phyloP scores from a whole-genome alignment of 352 stramenopile genomes.

The Phytophthora sp. region DNA sequence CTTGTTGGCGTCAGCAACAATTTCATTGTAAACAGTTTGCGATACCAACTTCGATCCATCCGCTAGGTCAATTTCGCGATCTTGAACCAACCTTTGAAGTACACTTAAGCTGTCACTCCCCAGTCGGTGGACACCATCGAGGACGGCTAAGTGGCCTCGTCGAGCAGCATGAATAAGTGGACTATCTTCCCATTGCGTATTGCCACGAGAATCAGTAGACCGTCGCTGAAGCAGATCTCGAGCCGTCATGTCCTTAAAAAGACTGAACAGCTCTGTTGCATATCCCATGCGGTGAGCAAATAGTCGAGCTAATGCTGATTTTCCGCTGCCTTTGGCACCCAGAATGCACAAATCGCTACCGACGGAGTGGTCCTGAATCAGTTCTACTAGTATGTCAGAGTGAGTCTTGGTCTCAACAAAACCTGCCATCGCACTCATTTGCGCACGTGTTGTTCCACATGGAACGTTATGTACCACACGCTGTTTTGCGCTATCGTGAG shows the following conservation, averaged over 20 bases:
- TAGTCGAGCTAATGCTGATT: slow-evolving; percentile 72
- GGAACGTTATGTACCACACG: slow-evolving; percentile 38
- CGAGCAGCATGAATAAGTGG: slow-evolving; percentile 90
- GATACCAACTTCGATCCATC: slow-evolving; percentile 88
- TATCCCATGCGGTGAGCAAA: slow-evolving; percentile 84
- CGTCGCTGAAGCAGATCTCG: slow-evolving; percentile 92
- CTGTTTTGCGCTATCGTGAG: background rate
- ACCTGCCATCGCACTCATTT: slow-evolving; percentile 29
- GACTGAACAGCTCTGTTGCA: slow-evolving; percentile 87
- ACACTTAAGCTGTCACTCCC: slow-evolving; percentile 89
- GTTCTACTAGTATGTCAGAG: slow-evolving; percentile 51
- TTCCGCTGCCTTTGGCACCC: slow-evolving; percentile 84
- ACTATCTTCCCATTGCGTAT: slow-evolving; percentile 94
- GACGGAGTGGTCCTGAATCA: slow-evolving; percentile 84
- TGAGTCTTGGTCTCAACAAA: slow-evolving; percentile 74
- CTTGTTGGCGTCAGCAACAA: slow-evolving; percentile 21
- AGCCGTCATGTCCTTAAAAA: slow-evolving; percentile 95
- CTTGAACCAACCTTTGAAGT: slow-evolving; percentile 87
- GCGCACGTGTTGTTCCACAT: slow-evolving; percentile 45
- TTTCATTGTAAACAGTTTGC: slow-evolving; percentile 61
- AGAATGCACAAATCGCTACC: slow-evolving; percentile 83
- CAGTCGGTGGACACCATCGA: slow-evolving; percentile 95
- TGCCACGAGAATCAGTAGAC: slow-evolving; percentile 83
- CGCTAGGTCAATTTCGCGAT: slow-evolving; percentile 89
- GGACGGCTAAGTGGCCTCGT: slow-evolving; percentile 82